Percentiles rank a stretch among this genome's conserved stretches.
Evolutionary conservation across 768 basidiomycete species (phyloP).

Genomic region (Kwoniella heveanensis): DNA sequence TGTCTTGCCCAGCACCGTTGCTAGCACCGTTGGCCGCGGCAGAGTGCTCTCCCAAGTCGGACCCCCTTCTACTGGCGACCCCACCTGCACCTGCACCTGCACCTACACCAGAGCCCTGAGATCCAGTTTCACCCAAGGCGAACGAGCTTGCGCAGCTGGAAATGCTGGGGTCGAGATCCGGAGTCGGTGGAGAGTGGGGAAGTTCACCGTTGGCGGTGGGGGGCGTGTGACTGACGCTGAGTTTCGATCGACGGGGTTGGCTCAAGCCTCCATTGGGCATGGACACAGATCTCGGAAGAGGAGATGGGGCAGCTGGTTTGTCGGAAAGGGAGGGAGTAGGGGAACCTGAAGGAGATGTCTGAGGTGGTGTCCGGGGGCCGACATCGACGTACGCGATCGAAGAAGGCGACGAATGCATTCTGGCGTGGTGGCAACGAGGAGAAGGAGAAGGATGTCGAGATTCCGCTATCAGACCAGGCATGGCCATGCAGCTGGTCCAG

Average conservation of each 20-base stretch:
- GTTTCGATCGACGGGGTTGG: conserved; percentile 7
- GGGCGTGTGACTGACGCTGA: conserved; percentile 15
- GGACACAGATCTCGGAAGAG: conserved; percentile 13
- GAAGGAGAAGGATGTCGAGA: conserved; percentile 9
- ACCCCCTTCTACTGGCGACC: background rate
- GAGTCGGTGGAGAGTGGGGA: conserved; percentile 18
- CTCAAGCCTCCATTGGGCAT: conserved; percentile 9
- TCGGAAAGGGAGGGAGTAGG: conserved; percentile 3
- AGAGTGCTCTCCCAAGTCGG: background rate
- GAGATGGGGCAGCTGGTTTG: background rate
- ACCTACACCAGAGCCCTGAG: background rate
- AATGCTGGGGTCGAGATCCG: conserved; percentile 14
- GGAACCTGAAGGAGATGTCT: background rate
- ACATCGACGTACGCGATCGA: background rate
- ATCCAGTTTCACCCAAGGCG: conserved; percentile 12
- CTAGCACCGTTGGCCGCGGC: background rate
- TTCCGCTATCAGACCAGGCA: conserved; percentile 29
- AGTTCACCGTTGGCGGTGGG: conserved; percentile 4
- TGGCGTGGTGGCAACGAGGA: background rate
- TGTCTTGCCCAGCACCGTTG: background rate
- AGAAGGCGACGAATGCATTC: conserved; percentile 4
- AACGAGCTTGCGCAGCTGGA: conserved; percentile 11
- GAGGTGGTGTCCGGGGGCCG: conserved; percentile 16
- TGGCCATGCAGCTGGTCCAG: conserved; percentile 28
- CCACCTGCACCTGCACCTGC: background rate